A percentile compares a stretch with the other conserved stretches of the same genome.
phyloP scores from a whole-genome alignment of 2,329 filamentous ascomycete species.

The Pleurostoma richardsiae region DNA sequence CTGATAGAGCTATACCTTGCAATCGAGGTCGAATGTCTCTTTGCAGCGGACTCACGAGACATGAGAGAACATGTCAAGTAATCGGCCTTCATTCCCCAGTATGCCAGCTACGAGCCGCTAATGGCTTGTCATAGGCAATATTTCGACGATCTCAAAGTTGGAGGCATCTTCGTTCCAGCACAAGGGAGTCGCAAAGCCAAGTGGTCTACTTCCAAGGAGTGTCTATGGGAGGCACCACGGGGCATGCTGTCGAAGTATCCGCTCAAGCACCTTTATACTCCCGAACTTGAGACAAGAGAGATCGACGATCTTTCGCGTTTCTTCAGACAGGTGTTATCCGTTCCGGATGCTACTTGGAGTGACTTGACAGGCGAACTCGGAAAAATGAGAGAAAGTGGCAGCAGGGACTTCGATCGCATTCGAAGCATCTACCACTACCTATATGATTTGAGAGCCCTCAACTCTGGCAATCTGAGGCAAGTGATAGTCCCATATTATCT shows the following conservation, averaged over 20 bases:
- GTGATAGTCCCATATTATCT: too few relatives aligned
- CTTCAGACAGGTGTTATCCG: conserved; percentile 4
- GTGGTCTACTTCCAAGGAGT: conserved; percentile 2
- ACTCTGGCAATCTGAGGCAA: too few relatives aligned
- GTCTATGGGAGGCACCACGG: conserved; percentile 7
- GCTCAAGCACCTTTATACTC: conserved; percentile 1
- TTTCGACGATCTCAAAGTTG: background rate
- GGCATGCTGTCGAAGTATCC: conserved; percentile 2
- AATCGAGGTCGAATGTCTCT: too few relatives aligned
- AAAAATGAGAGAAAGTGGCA: background rate
- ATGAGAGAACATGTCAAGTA: too few relatives aligned
- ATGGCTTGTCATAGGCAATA: too few relatives aligned
- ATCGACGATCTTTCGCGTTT: background rate
- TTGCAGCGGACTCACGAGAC: too few relatives aligned
- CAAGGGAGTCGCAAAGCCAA: too few relatives aligned
- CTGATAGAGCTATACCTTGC: too few relatives aligned
- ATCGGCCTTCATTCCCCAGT: too few relatives aligned
- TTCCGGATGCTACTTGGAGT: conserved; percentile 4
- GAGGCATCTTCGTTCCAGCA: background rate
- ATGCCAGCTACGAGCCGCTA: too few relatives aligned
- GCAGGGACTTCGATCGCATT: conserved; percentile 1
- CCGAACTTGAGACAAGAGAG: background rate
- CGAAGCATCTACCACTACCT: conserved; percentile 5
- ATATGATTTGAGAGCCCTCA: background rate
- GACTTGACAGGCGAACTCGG: conserved; percentile 5